A percentile compares a stretch with the other conserved stretches of the same genome.
Conservation (phyloP, 306 rosid species). For the Psophocarpus tetragonolobus region DNA sequence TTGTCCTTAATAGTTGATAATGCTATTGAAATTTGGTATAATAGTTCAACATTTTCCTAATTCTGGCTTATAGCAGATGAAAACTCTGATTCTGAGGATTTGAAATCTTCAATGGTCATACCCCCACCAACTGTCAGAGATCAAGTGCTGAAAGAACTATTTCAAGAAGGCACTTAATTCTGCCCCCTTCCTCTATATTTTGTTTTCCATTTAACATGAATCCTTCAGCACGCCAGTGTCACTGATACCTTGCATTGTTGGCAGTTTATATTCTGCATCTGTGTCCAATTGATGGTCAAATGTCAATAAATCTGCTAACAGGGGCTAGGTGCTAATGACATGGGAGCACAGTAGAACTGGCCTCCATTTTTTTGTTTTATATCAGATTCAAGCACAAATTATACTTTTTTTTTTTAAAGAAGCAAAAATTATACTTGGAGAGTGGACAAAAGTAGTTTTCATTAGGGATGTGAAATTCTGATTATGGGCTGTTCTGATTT, state of each 20-base stretch:
- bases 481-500: not conserved
- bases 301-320: not conserved
- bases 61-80: constrained; percentile 56
- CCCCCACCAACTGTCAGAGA: constrained; percentile 77
- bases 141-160: constrained; percentile 70
- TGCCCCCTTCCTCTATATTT: constrained; percentile 11
- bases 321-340: not conserved
- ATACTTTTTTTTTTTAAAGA: too few relatives aligned
- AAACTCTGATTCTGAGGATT: constrained; percentile 57
- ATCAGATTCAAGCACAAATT: not conserved
- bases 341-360: not conserved
- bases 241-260: constrained; percentile 6
- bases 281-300: not conserved
- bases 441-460: not conserved
- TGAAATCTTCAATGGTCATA: constrained; percentile 56
- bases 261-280: constrained; percentile 1
- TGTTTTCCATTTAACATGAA: not conserved
- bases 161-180: constrained; percentile 59
- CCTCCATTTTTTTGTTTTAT: not conserved
- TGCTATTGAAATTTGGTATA: not conserved
- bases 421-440: not conserved
- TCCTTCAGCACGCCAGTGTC: not conserved
- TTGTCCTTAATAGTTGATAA: not conserved
- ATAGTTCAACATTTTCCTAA: constrained; percentile 20
- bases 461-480: not conserved